These are phyloP conservation scores for Talaromyces rugulosus DNA, from an alignment of 2,329 filamentous ascomycete species.

Conservation along the genomic window DNA sequence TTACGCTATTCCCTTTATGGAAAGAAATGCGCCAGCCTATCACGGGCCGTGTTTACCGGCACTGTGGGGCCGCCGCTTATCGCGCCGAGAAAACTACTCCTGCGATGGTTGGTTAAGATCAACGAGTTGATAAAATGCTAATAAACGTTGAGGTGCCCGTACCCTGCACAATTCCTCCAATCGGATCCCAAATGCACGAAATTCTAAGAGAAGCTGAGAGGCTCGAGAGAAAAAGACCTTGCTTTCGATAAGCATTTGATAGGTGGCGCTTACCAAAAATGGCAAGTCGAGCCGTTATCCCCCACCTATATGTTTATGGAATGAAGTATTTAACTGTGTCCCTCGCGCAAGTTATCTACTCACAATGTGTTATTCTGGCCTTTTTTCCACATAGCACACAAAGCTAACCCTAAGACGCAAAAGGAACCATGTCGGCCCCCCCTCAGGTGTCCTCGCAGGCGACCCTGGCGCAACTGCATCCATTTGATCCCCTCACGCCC, in stretches of 20 bases:
- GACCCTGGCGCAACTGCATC: conserved; percentile 27
- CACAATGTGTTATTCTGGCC: not conserved
- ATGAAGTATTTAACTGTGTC: not conserved
- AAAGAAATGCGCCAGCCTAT: not conserved
- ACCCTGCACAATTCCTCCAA: not conserved
- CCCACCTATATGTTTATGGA: not conserved
- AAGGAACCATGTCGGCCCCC: conserved; percentile 2
- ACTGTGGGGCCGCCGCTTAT: not conserved
- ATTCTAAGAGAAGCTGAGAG: not conserved
- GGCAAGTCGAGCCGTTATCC: not conserved
- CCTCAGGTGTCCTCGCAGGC: conserved; percentile 6
- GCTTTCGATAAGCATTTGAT: not conserved
- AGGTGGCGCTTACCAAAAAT: not conserved
- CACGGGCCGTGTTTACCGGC: not conserved
- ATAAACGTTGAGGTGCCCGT: not conserved
- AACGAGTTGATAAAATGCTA: not conserved
- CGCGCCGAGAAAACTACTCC: not conserved
- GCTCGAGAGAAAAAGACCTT: not conserved
- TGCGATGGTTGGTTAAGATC: not conserved
- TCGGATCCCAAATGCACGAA: not conserved
- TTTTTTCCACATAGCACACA: not conserved
- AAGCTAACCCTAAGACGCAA: not conserved
- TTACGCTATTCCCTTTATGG: not conserved
- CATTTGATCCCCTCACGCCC: conserved; percentile 38
- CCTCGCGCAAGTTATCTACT: not conserved